Percentiles rank a stretch among this genome's conserved stretches.
Conservation (phyloP, 139 green algal species). For the Coccomyxa sp. region DNA sequence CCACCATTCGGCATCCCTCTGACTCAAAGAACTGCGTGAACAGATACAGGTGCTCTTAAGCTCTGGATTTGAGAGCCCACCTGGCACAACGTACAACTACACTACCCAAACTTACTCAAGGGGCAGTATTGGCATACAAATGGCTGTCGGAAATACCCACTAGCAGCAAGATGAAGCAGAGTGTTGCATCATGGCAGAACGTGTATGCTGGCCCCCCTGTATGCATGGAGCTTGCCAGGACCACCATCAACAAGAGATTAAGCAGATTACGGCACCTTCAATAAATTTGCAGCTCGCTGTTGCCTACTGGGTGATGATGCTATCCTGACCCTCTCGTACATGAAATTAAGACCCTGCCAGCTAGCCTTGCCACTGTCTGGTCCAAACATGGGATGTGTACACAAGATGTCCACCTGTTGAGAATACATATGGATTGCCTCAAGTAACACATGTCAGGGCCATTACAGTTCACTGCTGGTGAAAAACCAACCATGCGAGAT, state of each 20-base stretch:
- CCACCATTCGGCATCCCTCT: slow-evolving; percentile 94
- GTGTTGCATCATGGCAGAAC: too few species aligned
- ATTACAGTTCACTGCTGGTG: too few species aligned
- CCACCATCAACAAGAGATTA: too few species aligned
- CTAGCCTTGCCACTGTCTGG: slow-evolving; percentile 84
- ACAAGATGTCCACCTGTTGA: slow-evolving; percentile 89
- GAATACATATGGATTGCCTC: neutral
- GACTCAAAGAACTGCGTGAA: slow-evolving; percentile 55
- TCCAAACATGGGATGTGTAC: slow-evolving; percentile 99
- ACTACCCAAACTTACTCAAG: too few species aligned
- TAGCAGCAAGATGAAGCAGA: too few species aligned
- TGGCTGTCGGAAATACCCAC: too few species aligned
- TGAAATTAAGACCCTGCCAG: slow-evolving; percentile 81
- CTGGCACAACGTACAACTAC: neutral
- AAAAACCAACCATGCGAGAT: neutral
- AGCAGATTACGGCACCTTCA: neutral
- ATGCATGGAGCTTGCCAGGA: too few species aligned
- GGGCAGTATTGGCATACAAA: too few species aligned
- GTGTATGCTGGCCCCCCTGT: too few species aligned
- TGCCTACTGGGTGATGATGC: slow-evolving; percentile 6
- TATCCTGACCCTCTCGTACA: slow-evolving; percentile 87
- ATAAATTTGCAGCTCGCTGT: slow-evolving; percentile 27
- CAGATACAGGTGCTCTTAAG: neutral
- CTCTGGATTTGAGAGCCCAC: too few species aligned
- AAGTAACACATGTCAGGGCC: too few species aligned